These are phyloP conservation scores for Sedum album DNA, from an alignment of 164 flowering plant genomes.

Conservation along the genomic window DNA sequence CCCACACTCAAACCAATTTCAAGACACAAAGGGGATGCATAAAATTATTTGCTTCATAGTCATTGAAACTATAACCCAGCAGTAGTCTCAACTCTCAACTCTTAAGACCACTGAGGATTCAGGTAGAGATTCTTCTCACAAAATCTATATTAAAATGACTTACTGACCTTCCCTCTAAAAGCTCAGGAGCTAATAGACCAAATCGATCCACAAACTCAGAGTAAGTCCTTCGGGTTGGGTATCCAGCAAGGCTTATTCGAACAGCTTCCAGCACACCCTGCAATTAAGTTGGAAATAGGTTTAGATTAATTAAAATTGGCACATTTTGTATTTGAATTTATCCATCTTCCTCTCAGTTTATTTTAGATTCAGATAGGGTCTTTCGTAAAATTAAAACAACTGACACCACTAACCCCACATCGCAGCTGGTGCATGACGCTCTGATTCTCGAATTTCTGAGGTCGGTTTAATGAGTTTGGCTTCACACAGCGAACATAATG, in stretches of 20 bases:
- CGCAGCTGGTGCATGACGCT: slow-evolving; percentile 90
- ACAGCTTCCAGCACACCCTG: slow-evolving; percentile 99
- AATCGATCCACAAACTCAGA: slow-evolving; percentile 89
- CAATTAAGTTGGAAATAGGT: slow-evolving; percentile 5
- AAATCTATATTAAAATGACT: background rate
- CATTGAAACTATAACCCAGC: background rate
- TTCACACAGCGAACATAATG: slow-evolving; percentile 97
- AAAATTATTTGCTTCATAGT: background rate
- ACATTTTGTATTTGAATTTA: background rate
- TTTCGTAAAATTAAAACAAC: background rate
- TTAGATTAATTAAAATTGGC: background rate
- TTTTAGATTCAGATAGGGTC: background rate
- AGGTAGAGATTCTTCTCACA: background rate
- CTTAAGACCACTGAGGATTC: background rate
- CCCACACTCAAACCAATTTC: background rate
- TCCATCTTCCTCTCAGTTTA: background rate
- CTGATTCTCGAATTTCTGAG: slow-evolving; percentile 79
- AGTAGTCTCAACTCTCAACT: background rate
- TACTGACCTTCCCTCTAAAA: slow-evolving; percentile 67
- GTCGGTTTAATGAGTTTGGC: slow-evolving; percentile 84
- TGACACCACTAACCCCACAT: slow-evolving; percentile 60
- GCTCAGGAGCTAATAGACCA: slow-evolving; percentile 71
- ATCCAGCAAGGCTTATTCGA: slow-evolving; percentile 96
- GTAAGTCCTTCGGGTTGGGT: slow-evolving; percentile 87
- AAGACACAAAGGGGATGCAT: background rate